Base-by-base conservation (phyloP, 306 rosid species). In the Ziziphus jujuba region DNA sequence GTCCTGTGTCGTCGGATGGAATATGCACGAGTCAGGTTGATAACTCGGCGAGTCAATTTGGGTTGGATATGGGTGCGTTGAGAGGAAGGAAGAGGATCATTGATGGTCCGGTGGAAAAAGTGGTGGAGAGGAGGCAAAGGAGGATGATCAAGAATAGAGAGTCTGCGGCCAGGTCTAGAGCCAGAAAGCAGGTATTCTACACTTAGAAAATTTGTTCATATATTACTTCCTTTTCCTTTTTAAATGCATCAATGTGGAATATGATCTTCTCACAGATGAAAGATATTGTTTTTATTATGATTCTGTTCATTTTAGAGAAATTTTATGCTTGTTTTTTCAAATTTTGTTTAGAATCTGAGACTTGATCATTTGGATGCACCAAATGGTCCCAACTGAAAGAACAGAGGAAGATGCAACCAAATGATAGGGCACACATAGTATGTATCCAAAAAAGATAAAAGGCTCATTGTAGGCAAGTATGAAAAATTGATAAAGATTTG, bases 121-220 rank as follows among this genome's bases (percentile, higher is more conserved):
- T 90, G 28, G 98, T 90, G 23, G 98, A 93, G 85, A 86, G 98
- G 74, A 84, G 98, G 72, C 97, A 93, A 38, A 88, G 98, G 67
- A 90, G 97, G 79, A 93, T 93, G 98, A 93, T 93, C 22, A 90
- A 93, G 87, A 93, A 90, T 61, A 81, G 98, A 73, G 98, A 93
- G 47, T 93, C 98, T 0, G 98, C 98, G 0, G 97, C 97, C 3
- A 86, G 98, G 72, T 93, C 98, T 20, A 84, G 98, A 83, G 98
- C 98, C 43, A 83, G 96, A 80, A 93, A 90, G 86, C 98, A 93
- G 93, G 97, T 90, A 24, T n/a, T n/a, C n/a, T 19, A n/a, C 24
- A 16, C n/a, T 49, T 59, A 52, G 3, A 19, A n/a, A 43, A 1
- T 14, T 1, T 21, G 17, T 19, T 12, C 17, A 31, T 2, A 57